phyloP scores from a whole-genome alignment of 2,329 filamentous ascomycete species.

The Biscogniauxia marginata region DNA sequence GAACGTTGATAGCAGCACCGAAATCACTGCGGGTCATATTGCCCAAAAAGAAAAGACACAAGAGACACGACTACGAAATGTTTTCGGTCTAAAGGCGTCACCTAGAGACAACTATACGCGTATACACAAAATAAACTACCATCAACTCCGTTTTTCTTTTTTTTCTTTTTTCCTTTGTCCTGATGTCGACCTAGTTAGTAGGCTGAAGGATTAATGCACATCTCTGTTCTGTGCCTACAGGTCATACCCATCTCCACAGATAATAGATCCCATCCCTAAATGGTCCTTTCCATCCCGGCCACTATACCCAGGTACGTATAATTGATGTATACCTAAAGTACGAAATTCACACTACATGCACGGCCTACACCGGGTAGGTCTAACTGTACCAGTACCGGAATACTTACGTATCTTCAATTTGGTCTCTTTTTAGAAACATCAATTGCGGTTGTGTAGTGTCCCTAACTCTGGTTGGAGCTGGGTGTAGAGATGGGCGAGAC shows the following conservation, averaged over 20 bases:
- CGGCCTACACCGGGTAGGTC: too few species aligned
- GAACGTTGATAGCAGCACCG: conserved; percentile 6
- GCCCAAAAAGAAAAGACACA: neutral
- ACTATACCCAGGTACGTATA: neutral
- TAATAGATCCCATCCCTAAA: neutral
- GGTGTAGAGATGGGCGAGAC: neutral
- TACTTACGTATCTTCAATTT: neutral
- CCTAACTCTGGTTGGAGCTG: neutral
- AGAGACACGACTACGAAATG: neutral
- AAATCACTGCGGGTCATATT: neutral
- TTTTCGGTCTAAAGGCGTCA: neutral
- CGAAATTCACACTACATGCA: too few species aligned
- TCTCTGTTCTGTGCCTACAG: neutral
- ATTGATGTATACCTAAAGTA: too few species aligned
- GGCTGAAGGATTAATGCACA: neutral
- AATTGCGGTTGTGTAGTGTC: neutral
- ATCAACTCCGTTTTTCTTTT: neutral
- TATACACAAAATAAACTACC: neutral
- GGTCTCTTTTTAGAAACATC: neutral
- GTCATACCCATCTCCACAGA: neutral
- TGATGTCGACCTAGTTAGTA: neutral
- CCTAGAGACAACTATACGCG: neutral
- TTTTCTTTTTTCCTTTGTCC: neutral
- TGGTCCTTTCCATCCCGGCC: neutral
- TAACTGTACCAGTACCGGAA: too few species aligned